These are phyloP conservation scores for Acer yangbiense DNA, from an alignment of 345 rosid genomes.

Conservation along the genomic window DNA sequence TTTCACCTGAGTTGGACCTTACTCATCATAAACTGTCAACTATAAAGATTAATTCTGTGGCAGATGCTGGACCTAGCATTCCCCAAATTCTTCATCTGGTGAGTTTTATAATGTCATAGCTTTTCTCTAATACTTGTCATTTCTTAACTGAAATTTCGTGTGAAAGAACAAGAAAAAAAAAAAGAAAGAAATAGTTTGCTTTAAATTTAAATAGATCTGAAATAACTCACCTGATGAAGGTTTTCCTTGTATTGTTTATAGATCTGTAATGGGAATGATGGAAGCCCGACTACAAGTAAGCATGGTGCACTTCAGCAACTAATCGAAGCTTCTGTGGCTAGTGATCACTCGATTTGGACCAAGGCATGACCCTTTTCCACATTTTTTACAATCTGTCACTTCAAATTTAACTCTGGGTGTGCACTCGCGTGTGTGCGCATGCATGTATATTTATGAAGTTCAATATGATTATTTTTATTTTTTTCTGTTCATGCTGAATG, in stretches of 20 bases:
- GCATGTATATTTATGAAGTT: not conserved
- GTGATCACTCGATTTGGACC: slow-evolving; percentile 75
- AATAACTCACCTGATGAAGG: not conserved
- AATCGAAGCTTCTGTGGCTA: slow-evolving; percentile 73
- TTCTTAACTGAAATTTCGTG: not conserved
- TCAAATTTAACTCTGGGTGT: not conserved
- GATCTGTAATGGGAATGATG: slow-evolving; percentile 78
- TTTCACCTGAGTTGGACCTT: slow-evolving; percentile 47
- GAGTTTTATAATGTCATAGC: slow-evolving; percentile 27
- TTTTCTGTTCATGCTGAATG: not conserved
- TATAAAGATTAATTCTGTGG: slow-evolving; percentile 51
- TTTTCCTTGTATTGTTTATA: slow-evolving; percentile 27
- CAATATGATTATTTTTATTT: not conserved
- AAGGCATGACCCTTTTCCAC: slow-evolving; percentile 47
- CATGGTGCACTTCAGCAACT: slow-evolving; percentile 78
- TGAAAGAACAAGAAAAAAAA: not conserved
- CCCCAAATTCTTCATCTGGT: slow-evolving; percentile 98
- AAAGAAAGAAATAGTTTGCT: slow-evolving; percentile 3
- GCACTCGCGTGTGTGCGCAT: not conserved
- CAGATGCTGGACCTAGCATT: slow-evolving; percentile 84
- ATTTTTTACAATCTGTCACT: not conserved
- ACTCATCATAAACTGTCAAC: slow-evolving; percentile 49
- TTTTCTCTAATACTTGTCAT: not conserved
- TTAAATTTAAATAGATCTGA: slow-evolving; percentile 9
- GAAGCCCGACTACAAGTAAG: slow-evolving; percentile 59